These are phyloP conservation scores for Pichia sp. DNA, from an alignment of 1,139 yeast species.

Conservation along the genomic window DNA sequence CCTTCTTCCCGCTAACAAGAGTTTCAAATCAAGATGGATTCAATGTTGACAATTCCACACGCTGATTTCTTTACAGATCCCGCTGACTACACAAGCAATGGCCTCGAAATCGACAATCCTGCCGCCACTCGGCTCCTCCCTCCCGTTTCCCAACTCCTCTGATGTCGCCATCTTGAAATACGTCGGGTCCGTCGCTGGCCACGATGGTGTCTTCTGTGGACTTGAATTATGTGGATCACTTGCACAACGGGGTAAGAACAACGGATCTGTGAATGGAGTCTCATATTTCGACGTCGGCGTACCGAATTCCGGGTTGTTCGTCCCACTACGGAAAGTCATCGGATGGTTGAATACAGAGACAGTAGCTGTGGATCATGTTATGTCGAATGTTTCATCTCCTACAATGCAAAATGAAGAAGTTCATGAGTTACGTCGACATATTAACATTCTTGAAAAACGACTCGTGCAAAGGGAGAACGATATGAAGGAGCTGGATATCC, in stretches of 20 bases:
- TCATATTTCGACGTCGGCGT: slow-evolving; percentile 60
- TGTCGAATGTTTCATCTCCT: neutral
- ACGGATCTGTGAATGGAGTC: slow-evolving; percentile 64
- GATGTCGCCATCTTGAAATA: slow-evolving; percentile 64
- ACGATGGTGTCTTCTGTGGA: slow-evolving; percentile 84
- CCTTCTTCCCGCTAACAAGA: too few species aligned
- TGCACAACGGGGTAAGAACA: slow-evolving; percentile 67
- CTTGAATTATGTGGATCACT: slow-evolving; percentile 74
- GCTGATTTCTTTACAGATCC: too few species aligned
- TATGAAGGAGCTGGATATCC: slow-evolving; percentile 39
- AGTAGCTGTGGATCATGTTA: too few species aligned
- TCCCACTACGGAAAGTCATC: slow-evolving; percentile 61
- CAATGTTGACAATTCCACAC: too few species aligned
- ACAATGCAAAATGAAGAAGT: too few species aligned
- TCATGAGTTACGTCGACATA: slow-evolving; percentile 13
- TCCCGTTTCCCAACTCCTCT: slow-evolving; percentile 14
- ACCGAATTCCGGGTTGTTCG: slow-evolving; percentile 72
- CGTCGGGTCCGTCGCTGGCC: slow-evolving; percentile 73
- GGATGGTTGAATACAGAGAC: slow-evolving; percentile 13
- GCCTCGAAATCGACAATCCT: slow-evolving; percentile 4
- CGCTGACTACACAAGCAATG: too few species aligned
- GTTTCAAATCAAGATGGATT: too few species aligned
- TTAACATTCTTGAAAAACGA: slow-evolving; percentile 9
- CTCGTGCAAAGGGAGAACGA: slow-evolving; percentile 15
- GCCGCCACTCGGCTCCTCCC: slow-evolving; percentile 14